Evolutionary conservation across 768 basidiomycete genomes (phyloP), one percentile per base, ranked within the genome.

Genomic region (Clathrus columnatus): DNA sequence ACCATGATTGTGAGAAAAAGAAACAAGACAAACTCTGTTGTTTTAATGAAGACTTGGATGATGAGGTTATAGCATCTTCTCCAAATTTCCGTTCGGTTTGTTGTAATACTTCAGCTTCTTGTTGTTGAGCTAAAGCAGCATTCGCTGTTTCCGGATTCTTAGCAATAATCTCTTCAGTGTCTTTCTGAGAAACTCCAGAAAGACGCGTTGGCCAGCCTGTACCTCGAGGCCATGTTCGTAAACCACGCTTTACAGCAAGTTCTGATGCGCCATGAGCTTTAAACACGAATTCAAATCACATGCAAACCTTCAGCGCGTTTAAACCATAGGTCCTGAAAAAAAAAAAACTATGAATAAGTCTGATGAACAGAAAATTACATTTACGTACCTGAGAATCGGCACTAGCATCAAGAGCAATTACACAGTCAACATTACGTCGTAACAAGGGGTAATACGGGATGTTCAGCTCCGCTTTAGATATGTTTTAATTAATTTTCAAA

Each of bases 401-500:
- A 18, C 59, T 61, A 11, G 64, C 64, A 57, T 64, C 64, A 17
- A 65, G 51, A 17, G 64, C 62, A 30, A 65, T 60, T n/a, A 65
- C 60, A 48, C 60, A 61, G 41, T 63, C 61, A n/a, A 65, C 63
- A 29, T 62, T 54, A 6, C 67, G 55, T 14, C 67, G 59, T 16
- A 68, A 48, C 11, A 66, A 57, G 8, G 64, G 65, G 27, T 64
- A 60, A 48, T 65, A 68, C 4, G 65, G 66, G 17, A 68, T 46
- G 53, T 68, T 68, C 29, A 67, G 61, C 36, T 61, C 58, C 21
- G 58, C 57, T 62, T 14, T 10, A 27, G 30, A 14, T 36, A 2
- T 36, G 11, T 36, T n/a, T 11, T 36, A 11, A 36, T 36, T 36
- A 2, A 5, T 36, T n/a, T 4, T 29, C 28, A n/a, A 18, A 50